These are phyloP conservation scores for Aspergillus persii DNA, from an alignment of 2,329 filamentous ascomycete species.

Conservation along the genomic window DNA sequence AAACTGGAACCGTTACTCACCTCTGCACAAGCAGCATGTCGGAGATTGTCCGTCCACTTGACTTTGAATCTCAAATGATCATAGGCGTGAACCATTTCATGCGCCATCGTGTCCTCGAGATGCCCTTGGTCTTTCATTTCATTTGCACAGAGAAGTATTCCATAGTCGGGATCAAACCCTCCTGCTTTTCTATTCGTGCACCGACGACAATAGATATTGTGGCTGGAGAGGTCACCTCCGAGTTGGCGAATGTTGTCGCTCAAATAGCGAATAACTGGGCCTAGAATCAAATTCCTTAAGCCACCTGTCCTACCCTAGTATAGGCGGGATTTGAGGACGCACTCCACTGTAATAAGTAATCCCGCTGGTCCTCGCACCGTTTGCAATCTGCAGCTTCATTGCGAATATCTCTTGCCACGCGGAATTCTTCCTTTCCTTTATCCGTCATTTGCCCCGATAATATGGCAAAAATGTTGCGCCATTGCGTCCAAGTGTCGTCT, in stretches of 20 bases:
- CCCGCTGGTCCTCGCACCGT: conserved; percentile 75
- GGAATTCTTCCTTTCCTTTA: conserved; percentile 72
- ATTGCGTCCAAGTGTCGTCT: conserved; percentile 52
- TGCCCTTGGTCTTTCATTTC: conserved; percentile 76
- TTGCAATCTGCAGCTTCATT: conserved; percentile 77
- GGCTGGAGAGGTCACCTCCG: conserved; percentile 68
- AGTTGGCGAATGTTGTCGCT: conserved; percentile 75
- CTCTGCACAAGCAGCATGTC: conserved; percentile 92
- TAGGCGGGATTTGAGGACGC: conserved; percentile 13
- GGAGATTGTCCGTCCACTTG: conserved; percentile 74
- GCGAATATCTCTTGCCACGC: conserved; percentile 69
- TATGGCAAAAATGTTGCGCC: conserved; percentile 84
- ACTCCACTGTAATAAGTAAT: conserved; percentile 80
- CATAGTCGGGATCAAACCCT: conserved; percentile 81
- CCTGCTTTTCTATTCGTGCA: conserved; percentile 73
- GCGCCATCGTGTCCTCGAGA: conserved; percentile 88
- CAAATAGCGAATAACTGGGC: conserved; percentile 83
- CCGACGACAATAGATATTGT: conserved; percentile 78
- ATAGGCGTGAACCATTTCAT: conserved; percentile 98
- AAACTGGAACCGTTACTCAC: conserved; percentile 46
- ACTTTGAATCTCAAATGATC: conserved; percentile 91
- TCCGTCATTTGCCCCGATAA: conserved; percentile 69
- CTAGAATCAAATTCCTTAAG: conserved; percentile 25
- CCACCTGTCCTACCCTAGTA: neutral
- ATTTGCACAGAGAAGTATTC: conserved; percentile 91